Evolutionary conservation across 148 eudicot genomes (phyloP).

Genomic region (Chenopodium suecicum): DNA sequence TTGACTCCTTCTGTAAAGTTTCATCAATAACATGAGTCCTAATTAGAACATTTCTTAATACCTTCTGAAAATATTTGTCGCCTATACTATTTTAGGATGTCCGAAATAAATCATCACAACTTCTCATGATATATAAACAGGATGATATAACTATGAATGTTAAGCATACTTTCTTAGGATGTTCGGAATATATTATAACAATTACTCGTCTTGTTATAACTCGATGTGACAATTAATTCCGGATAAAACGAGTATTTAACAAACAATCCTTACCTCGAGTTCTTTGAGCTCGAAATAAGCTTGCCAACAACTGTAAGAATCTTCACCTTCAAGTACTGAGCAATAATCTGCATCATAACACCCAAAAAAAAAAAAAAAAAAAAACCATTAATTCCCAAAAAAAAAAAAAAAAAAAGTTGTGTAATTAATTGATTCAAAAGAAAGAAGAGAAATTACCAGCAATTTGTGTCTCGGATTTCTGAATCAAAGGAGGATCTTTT

Average conservation of each 20-base stretch:
- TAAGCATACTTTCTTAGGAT: too few relatives aligned
- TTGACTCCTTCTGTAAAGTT: constrained; percentile 40
- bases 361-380: neutral
- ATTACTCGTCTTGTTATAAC: neutral
- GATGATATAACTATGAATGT: too few relatives aligned
- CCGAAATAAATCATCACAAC: neutral
- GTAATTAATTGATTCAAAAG: neutral
- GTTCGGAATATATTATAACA: too few relatives aligned
- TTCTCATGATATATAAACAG: too few relatives aligned
- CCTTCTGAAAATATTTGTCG: neutral
- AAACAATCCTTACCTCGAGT: constrained; percentile 50
- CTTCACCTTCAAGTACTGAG: constrained; percentile 76
- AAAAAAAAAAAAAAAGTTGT: too few relatives aligned
- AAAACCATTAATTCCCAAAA: neutral
- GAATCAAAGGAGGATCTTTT: constrained; percentile 69
- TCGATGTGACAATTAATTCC: neutral
- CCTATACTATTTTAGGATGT: neutral
- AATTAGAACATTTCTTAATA: too few relatives aligned
- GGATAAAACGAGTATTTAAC: neutral
- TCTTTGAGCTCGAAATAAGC: constrained; percentile 89
- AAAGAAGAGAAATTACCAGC: constrained; percentile 39
- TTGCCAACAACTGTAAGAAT: constrained; percentile 70
- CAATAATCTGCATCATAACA: constrained; percentile 54
- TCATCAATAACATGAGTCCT: neutral
- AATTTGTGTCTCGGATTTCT: constrained; percentile 57